Base-by-base conservation (phyloP, 768 basidiomycete species). In the Thelephora aurantiotincta region DNA sequence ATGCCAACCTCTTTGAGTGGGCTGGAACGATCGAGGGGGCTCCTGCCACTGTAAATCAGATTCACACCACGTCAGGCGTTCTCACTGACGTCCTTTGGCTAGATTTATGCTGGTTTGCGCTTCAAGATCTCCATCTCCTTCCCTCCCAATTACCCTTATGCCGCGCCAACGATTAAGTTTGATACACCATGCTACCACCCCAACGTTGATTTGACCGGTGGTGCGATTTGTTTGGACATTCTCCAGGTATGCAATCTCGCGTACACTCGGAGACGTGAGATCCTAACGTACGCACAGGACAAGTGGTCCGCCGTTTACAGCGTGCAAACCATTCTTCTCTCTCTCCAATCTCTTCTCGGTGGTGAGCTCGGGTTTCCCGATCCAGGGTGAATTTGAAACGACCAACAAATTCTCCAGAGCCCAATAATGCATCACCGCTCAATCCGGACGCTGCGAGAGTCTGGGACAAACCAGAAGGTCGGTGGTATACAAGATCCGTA, bases 281-380 rank as follows among this genome's bases (percentile, higher is more conserved):
- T 46, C 34, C 20, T 37, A 20, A 44, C 35, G 14, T 20, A 18
- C 6, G 13, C 13, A 9, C 52, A 89, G 84, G 88, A 91, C 63
- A 87, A 91, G 58, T 93, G 90, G 91, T 88, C 86, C 2, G 89
- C 91, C 6, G 83, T 92, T 1, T 90, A 93, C 62, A 88, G 85
- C 50, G 90, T 92, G 33, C 86, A 90, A 54, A 91, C 88, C 0
- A 84, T 94, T 36, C 73, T 94, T 16, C 66, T 93, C 7, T 92
- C 90, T 11, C 63, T 94, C 48, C 91, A 94, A 58, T 88, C 84
- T 9, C 67, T 94, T 34, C 72, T 94, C 43, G 90, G 90, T 55
- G 89, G 89, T 89, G 56, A 20, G 11, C 18, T 16, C 13, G 2
- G 18, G 22, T 12, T 6, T 19, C 34, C 6, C 9, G n/a, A n/a